A percentile compares a stretch with the other conserved stretches of the same genome.
These are phyloP conservation scores for Phytophthora boehmeriae DNA, from an alignment of 352 stramenopile species.

Conservation along the genomic window DNA sequence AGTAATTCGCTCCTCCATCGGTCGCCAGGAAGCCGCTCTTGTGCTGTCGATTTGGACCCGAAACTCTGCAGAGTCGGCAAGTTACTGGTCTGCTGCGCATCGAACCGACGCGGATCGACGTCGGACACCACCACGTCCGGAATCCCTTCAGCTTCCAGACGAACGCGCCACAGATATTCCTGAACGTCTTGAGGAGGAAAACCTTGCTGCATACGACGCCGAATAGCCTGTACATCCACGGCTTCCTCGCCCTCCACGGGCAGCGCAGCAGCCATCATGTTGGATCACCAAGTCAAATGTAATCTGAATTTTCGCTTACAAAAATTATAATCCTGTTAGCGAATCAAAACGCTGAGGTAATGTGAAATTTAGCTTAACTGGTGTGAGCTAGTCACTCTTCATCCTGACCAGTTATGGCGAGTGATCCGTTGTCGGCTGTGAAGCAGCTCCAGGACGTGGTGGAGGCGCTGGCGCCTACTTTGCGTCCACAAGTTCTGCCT, in stretches of 20 bases:
- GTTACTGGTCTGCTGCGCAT: constrained; percentile 70
- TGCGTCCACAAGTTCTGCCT: constrained; percentile 72
- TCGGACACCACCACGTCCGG: constrained; percentile 80
- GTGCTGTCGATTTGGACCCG: constrained; percentile 21
- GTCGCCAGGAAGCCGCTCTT: constrained; percentile 32
- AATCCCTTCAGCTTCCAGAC: constrained; percentile 77
- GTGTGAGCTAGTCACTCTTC: background rate
- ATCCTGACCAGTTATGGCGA: constrained; percentile 29
- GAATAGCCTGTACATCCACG: constrained; percentile 68
- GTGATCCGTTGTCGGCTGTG: constrained; percentile 63
- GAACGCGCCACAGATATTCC: constrained; percentile 87
- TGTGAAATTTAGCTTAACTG: background rate
- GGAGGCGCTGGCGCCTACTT: constrained; percentile 49
- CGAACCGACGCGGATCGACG: constrained; percentile 71
- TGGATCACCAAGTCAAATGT: constrained; percentile 7
- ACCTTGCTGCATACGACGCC: constrained; percentile 63
- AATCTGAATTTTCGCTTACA: background rate
- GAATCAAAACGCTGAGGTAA: background rate
- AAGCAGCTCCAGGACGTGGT: constrained; percentile 69
- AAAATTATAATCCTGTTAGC: background rate
- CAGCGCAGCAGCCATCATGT: constrained; percentile 76
- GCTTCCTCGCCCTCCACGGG: constrained; percentile 57
- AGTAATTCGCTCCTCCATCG: constrained; percentile 67
- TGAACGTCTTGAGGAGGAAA: constrained; percentile 75
- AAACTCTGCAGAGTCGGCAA: constrained; percentile 73